These are phyloP conservation scores for Populus tremula DNA, from an alignment of 345 rosid genomes.

Conservation along the genomic window DNA sequence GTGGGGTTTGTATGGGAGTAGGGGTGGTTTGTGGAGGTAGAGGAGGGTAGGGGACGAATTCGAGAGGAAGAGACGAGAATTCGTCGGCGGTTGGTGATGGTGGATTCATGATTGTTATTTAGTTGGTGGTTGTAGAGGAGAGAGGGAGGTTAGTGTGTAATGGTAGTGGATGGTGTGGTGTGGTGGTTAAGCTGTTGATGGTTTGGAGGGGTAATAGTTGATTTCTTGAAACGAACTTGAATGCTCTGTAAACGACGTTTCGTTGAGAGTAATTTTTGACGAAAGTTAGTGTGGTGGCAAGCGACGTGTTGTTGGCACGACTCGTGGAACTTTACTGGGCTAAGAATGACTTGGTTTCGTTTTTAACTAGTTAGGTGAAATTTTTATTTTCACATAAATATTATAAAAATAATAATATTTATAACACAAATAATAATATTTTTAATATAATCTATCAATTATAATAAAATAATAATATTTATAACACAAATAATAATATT, in stretches of 20 bases:
- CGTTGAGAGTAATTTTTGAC: not conserved
- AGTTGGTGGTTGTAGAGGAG: not conserved
- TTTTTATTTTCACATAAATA: too few species aligned
- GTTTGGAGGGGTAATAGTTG: not conserved
- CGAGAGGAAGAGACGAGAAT: constrained; percentile 42
- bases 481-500: too few species aligned
- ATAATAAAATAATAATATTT: too few species aligned
- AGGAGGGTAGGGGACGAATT: constrained; percentile 39
- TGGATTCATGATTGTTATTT: constrained; percentile 41
- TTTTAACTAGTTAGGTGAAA: too few species aligned
- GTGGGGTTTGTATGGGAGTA: constrained; percentile 16
- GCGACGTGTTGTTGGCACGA: not conserved
- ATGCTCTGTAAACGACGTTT: not conserved
- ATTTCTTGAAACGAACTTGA: not conserved
- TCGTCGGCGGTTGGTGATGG: constrained; percentile 34
- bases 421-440: too few species aligned
- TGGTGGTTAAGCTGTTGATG: not conserved
- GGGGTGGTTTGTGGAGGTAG: constrained; percentile 21
- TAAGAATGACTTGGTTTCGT: too few species aligned
- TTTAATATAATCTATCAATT: too few species aligned
- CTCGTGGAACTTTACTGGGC: not conserved
- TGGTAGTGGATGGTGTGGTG: not conserved
- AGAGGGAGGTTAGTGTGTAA: not conserved
- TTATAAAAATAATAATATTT: too few species aligned
- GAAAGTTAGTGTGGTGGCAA: not conserved